Evolutionary conservation across 345 rosid species (phyloP).

Genomic region (Camelina laxa): DNA sequence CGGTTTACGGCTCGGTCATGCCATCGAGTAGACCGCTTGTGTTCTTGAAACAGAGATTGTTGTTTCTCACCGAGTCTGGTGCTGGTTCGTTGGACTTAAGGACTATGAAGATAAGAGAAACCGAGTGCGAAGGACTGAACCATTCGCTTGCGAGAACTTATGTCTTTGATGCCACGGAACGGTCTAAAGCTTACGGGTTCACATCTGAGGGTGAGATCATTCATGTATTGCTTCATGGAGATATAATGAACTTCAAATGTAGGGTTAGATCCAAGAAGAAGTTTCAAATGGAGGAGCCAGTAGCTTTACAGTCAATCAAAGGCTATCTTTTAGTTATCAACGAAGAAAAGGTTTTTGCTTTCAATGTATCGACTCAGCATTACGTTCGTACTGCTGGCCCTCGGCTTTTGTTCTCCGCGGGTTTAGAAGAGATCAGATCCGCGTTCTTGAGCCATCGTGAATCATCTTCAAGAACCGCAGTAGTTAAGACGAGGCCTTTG

Average conservation of each 20-base stretch:
- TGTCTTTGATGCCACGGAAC: slow-evolving; percentile 71
- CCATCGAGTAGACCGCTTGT: slow-evolving; percentile 75
- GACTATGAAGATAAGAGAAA: slow-evolving; percentile 82
- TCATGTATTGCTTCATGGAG: slow-evolving; percentile 77
- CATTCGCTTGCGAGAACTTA: slow-evolving; percentile 66
- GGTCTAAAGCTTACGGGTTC: slow-evolving; percentile 92
- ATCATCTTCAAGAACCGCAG: slow-evolving; percentile 28
- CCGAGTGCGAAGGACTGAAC: slow-evolving; percentile 85
- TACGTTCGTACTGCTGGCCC: slow-evolving; percentile 74
- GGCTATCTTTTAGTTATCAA: slow-evolving; percentile 73
- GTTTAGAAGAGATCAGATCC: slow-evolving; percentile 76
- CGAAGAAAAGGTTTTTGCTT: slow-evolving; percentile 68
- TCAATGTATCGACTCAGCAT: slow-evolving; percentile 82
- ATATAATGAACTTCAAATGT: slow-evolving; percentile 91
- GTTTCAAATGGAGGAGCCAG: slow-evolving; percentile 68
- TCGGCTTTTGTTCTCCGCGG: slow-evolving; percentile 72
- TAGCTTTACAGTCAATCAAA: slow-evolving; percentile 76
- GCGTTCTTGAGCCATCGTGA: slow-evolving; percentile 62
- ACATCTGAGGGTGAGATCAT: slow-evolving; percentile 86
- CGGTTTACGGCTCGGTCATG: slow-evolving; percentile 67
- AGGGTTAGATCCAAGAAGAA: slow-evolving; percentile 86
- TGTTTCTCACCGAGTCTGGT: slow-evolving; percentile 88
- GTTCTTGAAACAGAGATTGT: slow-evolving; percentile 87
- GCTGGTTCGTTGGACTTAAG: slow-evolving; percentile 92
- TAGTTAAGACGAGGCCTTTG: slow-evolving; percentile 52